Conservation (phyloP, 1,284 basidiomycete species). For the Agroathelia rolfsii region DNA sequence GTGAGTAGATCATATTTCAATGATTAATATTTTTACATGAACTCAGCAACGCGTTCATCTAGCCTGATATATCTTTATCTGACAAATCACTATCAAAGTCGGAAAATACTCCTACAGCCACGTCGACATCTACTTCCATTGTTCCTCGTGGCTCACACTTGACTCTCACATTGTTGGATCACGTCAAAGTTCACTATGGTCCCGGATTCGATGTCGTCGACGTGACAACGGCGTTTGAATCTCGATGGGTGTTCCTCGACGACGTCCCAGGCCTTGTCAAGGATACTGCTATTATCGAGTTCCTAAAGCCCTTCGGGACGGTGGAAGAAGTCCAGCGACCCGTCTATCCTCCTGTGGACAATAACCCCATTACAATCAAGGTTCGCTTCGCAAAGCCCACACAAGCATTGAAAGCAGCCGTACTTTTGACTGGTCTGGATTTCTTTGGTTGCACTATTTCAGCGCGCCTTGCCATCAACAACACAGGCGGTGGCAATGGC, state of each 20-base stretch:
- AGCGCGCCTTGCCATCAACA: slow-evolving; percentile 29
- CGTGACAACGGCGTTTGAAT: slow-evolving; percentile 32
- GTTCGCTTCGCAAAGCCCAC: slow-evolving; percentile 34
- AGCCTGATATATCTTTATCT: too few relatives aligned
- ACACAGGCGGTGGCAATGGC: slow-evolving; percentile 23
- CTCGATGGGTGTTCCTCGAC: slow-evolving; percentile 28
- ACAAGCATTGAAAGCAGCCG: slow-evolving; percentile 39
- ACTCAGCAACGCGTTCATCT: too few relatives aligned
- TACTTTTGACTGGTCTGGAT: slow-evolving; percentile 33
- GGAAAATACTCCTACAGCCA: too few relatives aligned
- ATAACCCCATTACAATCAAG: slow-evolving; percentile 25
- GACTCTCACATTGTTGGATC: slow-evolving; percentile 14
- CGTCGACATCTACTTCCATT: too few relatives aligned
- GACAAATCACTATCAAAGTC: too few relatives aligned
- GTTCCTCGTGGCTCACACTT: too few relatives aligned
- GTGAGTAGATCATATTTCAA: too few relatives aligned
- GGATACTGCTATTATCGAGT: slow-evolving; percentile 11
- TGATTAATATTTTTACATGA: too few relatives aligned
- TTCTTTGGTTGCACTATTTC: slow-evolving; percentile 29
- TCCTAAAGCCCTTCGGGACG: slow-evolving; percentile 11
- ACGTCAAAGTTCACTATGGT: slow-evolving; percentile 26
- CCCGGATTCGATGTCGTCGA: slow-evolving; percentile 28
- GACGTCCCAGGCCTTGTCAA: slow-evolving; percentile 17
- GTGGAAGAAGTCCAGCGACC: too few relatives aligned
- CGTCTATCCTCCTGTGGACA: too few relatives aligned